A percentile compares a stretch with the other conserved stretches of the same genome.
Conservation (phyloP, 305 asterid genomes). For the Fraxinus platypoda region DNA sequence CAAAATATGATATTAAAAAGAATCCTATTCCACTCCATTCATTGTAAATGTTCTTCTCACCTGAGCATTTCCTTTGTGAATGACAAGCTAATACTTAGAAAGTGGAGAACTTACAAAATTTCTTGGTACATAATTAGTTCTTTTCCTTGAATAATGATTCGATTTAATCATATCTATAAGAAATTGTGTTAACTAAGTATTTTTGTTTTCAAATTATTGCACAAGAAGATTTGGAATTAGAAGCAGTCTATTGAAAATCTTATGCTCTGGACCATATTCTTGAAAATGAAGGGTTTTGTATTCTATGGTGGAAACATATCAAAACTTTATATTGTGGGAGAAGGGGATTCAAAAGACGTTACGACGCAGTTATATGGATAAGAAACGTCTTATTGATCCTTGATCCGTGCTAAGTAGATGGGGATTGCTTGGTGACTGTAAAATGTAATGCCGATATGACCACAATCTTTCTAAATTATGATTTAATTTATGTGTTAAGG, state of each 20-base stretch:
- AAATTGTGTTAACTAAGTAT: neutral
- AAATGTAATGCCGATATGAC: neutral
- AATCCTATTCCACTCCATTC: neutral
- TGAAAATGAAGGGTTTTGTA: neutral
- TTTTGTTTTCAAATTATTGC: neutral
- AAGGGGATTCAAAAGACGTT: neutral
- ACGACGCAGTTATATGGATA: neutral
- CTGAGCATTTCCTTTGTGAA: neutral
- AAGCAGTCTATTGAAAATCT: neutral
- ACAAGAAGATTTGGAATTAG: neutral
- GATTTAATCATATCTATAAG: neutral
- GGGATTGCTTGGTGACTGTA: neutral
- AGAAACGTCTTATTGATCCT: neutral
- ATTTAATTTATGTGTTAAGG: neutral
- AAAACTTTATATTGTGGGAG: neutral
- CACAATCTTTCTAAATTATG: neutral
- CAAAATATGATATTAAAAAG: neutral
- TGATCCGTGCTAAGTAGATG: neutral
- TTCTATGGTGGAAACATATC: neutral
- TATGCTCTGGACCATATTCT: neutral
- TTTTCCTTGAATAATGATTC: neutral
- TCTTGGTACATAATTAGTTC: neutral
- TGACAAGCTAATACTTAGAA: neutral
- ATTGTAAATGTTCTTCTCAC: neutral
- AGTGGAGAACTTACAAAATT: neutral